Evolutionary conservation across 73 alveolate species (phyloP), one percentile per base, ranked within the genome.

Genomic region (Stentor coeruleus): DNA sequence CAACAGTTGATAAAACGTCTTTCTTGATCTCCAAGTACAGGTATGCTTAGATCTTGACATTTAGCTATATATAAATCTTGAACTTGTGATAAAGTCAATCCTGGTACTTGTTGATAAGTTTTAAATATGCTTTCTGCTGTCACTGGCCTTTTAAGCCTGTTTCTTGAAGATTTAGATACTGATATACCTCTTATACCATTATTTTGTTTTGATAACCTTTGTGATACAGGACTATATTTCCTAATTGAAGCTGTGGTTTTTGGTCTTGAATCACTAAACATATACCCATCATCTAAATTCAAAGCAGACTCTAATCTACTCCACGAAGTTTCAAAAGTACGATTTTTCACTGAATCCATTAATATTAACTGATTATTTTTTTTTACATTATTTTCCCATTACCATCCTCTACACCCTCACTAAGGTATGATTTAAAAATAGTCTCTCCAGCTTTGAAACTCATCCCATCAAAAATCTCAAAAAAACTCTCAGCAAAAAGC

Each of bases 1-100:
- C 83, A 75, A 38, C 39, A 75, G 30, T 15, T 14, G 59, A 75
- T 37, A 35, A 75, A 75, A 39, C 58, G 77, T 38, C 39, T 39
- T 75, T 40, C 72, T 39, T 75, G 83, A 38, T 75, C 59, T 28
- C n/a, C n/a, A 36, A 75, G 66, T 39, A 75, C 83, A 37, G 83
- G 83, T 14, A 75, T 75, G 26, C 38, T 36, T 28, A 75, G 58
- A n/a, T 40, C 83, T 26, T 37, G n/a, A 37, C 83, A 75, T 75
- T 75, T 75, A 3, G 83, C 83, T 31, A 14, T 35, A 38, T 39
- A 75, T 37, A 75, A 11, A 20, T 15, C 15, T 20, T 66, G 79
- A 20, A 66, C 37, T 66, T 66, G 79, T 14, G 20, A 26, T 20
- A 40, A 20, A 26, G n/a, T 31, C 39, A 66, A 33, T 20, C 79